phyloP scores from a whole-genome alignment of 1,284 basidiomycete genomes.

The Hymenochaete sp. region DNA sequence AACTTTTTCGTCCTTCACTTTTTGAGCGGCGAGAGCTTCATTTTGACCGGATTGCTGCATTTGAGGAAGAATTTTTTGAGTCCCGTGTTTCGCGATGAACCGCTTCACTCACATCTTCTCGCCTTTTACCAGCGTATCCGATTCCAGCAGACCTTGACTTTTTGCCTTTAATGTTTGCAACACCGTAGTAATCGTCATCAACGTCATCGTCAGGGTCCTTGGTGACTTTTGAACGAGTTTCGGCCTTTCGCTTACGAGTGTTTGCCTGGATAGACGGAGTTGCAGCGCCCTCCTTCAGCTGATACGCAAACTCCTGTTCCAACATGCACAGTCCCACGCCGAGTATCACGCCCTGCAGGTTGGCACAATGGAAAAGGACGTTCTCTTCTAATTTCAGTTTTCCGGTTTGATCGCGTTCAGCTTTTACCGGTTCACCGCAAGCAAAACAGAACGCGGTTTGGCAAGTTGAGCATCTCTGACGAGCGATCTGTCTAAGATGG shows the following conservation, averaged over 20 bases:
- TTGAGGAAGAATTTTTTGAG: background rate
- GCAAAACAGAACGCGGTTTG: conserved; percentile 67
- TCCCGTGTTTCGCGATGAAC: conserved; percentile 12
- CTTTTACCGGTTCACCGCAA: conserved; percentile 64
- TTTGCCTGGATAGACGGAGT: conserved; percentile 19
- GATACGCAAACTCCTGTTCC: conserved; percentile 58
- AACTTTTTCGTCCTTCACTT: conserved; percentile 61
- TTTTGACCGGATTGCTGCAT: conserved; percentile 66
- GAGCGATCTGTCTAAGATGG: conserved; percentile 51
- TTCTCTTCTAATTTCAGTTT: conserved; percentile 37
- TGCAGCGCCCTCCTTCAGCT: conserved; percentile 32
- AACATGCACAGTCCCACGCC: conserved; percentile 79
- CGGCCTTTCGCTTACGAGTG: conserved; percentile 29
- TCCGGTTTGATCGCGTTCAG: conserved; percentile 34
- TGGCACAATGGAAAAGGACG: conserved; percentile 77
- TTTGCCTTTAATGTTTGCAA: conserved; percentile 36
- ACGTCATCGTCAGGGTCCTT: conserved; percentile 39
- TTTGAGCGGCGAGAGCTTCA: conserved; percentile 65
- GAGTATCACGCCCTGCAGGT: conserved; percentile 78
- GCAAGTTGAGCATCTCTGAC: conserved; percentile 58
- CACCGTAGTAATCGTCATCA: conserved; percentile 38
- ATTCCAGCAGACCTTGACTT: conserved; percentile 67
- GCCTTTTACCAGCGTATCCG: conserved; percentile 73
- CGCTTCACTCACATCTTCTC: conserved; percentile 65
- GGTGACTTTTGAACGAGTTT: conserved; percentile 15